Evolutionary conservation across 805 yeast species (phyloP), one percentile per base, ranked within the genome.

Genomic region (Komagataella kurtzmanii): DNA sequence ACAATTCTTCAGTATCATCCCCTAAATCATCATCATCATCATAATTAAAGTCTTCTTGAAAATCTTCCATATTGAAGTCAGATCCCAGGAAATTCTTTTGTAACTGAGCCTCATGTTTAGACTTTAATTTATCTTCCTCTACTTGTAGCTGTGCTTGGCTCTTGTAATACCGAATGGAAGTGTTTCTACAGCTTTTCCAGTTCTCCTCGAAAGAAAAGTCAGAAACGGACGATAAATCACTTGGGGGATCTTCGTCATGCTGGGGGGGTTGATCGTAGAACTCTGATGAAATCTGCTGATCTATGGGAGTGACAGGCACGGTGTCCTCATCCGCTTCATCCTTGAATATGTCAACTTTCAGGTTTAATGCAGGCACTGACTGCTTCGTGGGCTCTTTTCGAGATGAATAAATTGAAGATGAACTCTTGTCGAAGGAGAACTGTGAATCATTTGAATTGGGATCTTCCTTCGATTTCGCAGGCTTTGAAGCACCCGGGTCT

Each of bases 1-100:
- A 69, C 46, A 70, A 53, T 8, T 59, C 64, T 52, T 68, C 72
- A 0, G 73, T 69, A 44, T 69, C 73, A 51, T 69, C 73, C 36
- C 59, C 61, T 18, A 55, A 64, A 7, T 60, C 63, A 19, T 57
- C 61, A 53, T 57, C 61, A 53, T 67, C 69, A 17, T 55, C 58
- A 51, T 57, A 60, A 49, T 66, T 65, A 62, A 64, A 53, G 46
- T 65, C 69, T 23, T 66, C 69, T 14, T 59, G 56, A 45, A 65
- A 54, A 30, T 64, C 65, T 18, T 57, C 54, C 19, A 54, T 56
- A 6, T 55, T 57, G 19, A 52, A 54, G 23, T 56, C 59, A 10
- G 49, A 57, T 3, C 56, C 66, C 48, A 49, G 53, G 47, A 45
- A 55, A 58, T 49, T 61, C 64, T 21, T 62, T 59, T 23, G 65